A percentile compares a stretch with the other conserved stretches of the same genome.
phyloP scores from a whole-genome alignment of 768 basidiomycete species.

The Lentinula sp. region DNA sequence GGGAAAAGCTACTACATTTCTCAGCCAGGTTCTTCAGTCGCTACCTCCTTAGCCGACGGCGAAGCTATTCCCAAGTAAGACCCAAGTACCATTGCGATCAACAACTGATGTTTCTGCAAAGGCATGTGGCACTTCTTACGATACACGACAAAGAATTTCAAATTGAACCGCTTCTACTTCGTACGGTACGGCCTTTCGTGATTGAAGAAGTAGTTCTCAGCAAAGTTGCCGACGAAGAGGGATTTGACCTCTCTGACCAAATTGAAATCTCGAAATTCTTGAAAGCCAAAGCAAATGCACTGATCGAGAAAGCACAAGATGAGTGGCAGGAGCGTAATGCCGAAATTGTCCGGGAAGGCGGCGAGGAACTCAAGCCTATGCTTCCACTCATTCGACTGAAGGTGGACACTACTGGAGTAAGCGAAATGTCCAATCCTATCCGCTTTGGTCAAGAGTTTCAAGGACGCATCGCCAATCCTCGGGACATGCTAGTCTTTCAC shows the following conservation, averaged over 20 bases:
- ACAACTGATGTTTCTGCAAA: conserved; percentile 21
- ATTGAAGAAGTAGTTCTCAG: conserved; percentile 72
- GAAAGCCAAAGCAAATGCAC: conserved; percentile 64
- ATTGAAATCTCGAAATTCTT: conserved; percentile 81
- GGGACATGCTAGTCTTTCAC: conserved; percentile 89
- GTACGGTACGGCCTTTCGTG: conserved; percentile 92
- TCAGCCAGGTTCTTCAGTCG: conserved; percentile 93
- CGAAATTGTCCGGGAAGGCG: conserved; percentile 53
- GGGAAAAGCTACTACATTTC: conserved; percentile 89
- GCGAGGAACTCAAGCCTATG: conserved; percentile 60
- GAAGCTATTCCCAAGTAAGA: conserved; percentile 89
- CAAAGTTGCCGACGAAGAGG: conserved; percentile 76
- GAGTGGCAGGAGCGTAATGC: conserved; percentile 76
- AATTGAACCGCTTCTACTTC: conserved; percentile 78
- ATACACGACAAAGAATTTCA: conserved; percentile 87
- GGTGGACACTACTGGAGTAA: conserved; percentile 86
- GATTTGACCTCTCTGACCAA: conserved; percentile 72
- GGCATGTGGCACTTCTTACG: conserved; percentile 86
- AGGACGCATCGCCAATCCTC: conserved; percentile 87
- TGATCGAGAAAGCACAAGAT: conserved; percentile 74
- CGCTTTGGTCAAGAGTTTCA: conserved; percentile 96
- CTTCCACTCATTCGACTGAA: conserved; percentile 85
- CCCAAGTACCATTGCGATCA: background rate
- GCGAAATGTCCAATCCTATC: conserved; percentile 91
- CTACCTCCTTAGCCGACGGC: conserved; percentile 90